Evolutionary conservation across 2,329 filamentous ascomycete species (phyloP).

Genomic region (Colletotrichum musae): DNA sequence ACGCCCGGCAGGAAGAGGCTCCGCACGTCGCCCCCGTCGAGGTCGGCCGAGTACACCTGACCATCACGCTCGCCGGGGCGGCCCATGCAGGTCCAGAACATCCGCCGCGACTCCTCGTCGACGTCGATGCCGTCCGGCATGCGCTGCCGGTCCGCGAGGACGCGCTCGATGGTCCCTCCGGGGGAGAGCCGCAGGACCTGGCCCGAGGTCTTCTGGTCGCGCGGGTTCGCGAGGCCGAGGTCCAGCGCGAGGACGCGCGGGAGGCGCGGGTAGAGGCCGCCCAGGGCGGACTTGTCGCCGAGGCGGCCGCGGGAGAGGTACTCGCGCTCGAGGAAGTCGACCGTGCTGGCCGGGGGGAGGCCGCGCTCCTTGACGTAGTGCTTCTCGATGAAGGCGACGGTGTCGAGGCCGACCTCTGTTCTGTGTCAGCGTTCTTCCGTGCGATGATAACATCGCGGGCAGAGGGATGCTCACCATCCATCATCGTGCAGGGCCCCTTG

Average conservation of each 20-base stretch:
- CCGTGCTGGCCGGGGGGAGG: slow-evolving; percentile 54
- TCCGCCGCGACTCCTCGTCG: slow-evolving; percentile 47
- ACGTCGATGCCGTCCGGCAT: slow-evolving; percentile 63
- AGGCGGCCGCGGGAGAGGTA: slow-evolving; percentile 63
- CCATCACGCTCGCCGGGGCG: slow-evolving; percentile 56
- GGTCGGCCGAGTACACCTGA: slow-evolving; percentile 58
- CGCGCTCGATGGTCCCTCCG: slow-evolving; percentile 43
- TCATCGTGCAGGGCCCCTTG: slow-evolving; percentile 42
- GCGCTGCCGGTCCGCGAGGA: slow-evolving; percentile 45
- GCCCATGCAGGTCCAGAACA: slow-evolving; percentile 69
- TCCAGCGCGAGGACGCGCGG: slow-evolving; percentile 38
- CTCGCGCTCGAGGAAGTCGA: slow-evolving; percentile 59
- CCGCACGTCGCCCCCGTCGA: slow-evolving; percentile 63
- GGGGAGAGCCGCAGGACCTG: slow-evolving; percentile 40
- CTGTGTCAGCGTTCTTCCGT: not conserved
- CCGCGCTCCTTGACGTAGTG: slow-evolving; percentile 66
- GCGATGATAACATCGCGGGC: too few relatives aligned
- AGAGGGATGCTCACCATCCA: slow-evolving; percentile 48
- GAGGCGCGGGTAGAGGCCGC: slow-evolving; percentile 55
- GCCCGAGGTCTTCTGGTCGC: slow-evolving; percentile 10
- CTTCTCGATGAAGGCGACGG: slow-evolving; percentile 66
- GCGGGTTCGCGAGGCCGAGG: not conserved
- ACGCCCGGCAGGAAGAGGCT: slow-evolving; percentile 59
- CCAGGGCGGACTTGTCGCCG: slow-evolving; percentile 58
- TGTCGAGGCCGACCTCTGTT: slow-evolving; percentile 66